These are phyloP conservation scores for Starmerella floris DNA, from an alignment of 805 yeast species.

Conservation along the genomic window DNA sequence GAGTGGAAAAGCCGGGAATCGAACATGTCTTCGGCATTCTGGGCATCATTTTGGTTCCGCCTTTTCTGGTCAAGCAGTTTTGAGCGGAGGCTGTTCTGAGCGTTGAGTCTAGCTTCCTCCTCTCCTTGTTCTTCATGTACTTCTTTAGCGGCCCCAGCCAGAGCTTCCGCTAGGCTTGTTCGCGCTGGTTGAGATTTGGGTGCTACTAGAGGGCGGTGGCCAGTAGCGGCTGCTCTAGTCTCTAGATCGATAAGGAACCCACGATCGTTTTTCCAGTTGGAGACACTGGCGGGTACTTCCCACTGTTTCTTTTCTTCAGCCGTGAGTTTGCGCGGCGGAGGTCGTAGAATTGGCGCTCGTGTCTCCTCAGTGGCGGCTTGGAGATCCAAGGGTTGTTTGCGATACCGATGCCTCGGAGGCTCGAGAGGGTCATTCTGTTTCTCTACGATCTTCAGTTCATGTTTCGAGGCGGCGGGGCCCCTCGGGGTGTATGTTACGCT, in stretches of 20 bases:
- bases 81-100: slow-evolving; percentile 34
- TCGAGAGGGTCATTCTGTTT: slow-evolving; percentile 70
- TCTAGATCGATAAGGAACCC: slow-evolving; percentile 77
- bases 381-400: slow-evolving; percentile 1
- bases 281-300: slow-evolving; percentile 81
- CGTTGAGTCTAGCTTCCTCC: background rate
- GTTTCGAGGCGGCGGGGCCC: slow-evolving; percentile 21
- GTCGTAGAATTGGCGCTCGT: slow-evolving; percentile 38
- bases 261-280: slow-evolving; percentile 90
- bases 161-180: slow-evolving; percentile 50
- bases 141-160: slow-evolving; percentile 51
- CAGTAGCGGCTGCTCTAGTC: slow-evolving; percentile 48
- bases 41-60: background rate
- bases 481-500: slow-evolving; percentile 37
- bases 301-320: slow-evolving; percentile 66
- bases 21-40: slow-evolving; percentile 33
- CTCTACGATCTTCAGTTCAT: slow-evolving; percentile 54
- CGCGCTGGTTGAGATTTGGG: slow-evolving; percentile 25
- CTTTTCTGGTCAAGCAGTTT: slow-evolving; percentile 24
- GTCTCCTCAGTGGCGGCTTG: slow-evolving; percentile 4
- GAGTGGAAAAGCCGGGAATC: slow-evolving; percentile 48
- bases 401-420: slow-evolving; percentile 66
- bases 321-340: slow-evolving; percentile 41
- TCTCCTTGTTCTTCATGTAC: slow-evolving; percentile 38
- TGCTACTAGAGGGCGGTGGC: slow-evolving; percentile 26